These are phyloP conservation scores for Tilletia caries DNA, from an alignment of 1,284 basidiomycete genomes.

Conservation along the genomic window DNA sequence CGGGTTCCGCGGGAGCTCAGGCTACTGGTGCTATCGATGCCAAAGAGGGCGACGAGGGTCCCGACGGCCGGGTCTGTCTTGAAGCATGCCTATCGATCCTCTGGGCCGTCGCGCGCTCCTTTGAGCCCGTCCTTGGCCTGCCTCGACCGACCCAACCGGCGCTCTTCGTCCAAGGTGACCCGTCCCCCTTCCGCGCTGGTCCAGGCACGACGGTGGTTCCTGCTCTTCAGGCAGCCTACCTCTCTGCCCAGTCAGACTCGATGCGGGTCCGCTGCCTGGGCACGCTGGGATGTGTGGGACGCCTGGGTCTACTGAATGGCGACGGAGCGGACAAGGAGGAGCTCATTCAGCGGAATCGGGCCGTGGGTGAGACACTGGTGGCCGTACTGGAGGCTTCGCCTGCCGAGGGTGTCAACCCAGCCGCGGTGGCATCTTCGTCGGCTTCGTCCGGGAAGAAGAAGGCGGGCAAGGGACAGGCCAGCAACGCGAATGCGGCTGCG, in stretches of 20 bases:
- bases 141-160: background rate
- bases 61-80: conserved; percentile 37
- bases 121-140: background rate
- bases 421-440: background rate
- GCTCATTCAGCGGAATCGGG: conserved; percentile 18
- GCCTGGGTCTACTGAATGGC: conserved; percentile 16
- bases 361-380: conserved; percentile 30
- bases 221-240: conserved; percentile 33
- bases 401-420: background rate
- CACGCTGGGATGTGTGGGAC: conserved; percentile 31
- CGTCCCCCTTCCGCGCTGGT: background rate
- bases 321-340: background rate
- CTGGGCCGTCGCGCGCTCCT: conserved; percentile 35
- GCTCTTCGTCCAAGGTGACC: background rate
- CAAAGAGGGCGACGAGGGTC: conserved; percentile 20
- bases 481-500: background rate
- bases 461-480: background rate
- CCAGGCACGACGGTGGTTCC: conserved; percentile 18
- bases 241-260: conserved; percentile 25
- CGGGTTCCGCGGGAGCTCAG: background rate
- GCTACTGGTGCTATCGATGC: conserved; percentile 19
- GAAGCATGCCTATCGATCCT: conserved; percentile 41
- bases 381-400: conserved; percentile 29
- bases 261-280: conserved; percentile 43
- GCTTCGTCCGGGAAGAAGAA: background rate